Evolutionary conservation across 148 eudicot species (phyloP), one percentile per base, ranked within the genome.

Genomic region (Spergularia bocconei): DNA sequence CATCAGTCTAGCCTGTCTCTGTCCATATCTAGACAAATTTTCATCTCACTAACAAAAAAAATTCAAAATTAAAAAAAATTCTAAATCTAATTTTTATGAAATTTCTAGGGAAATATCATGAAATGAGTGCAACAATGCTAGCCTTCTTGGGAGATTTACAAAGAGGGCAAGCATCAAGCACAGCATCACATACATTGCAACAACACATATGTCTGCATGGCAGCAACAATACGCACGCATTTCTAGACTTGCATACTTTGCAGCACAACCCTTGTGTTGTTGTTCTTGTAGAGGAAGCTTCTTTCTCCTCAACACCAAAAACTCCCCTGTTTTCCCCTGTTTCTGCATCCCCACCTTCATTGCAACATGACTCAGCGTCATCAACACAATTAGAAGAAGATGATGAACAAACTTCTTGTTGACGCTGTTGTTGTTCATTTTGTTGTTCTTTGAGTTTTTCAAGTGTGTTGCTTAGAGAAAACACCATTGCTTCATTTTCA

Each of bases 171-270:
- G 78, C 78, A 79, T 82, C 75, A 44, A 92, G 72, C 74, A 78
- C 85, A 66, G 75, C 80, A 59, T 86, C 89, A 80, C 96, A 92
- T 16, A 68, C 82, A 74, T 79, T 85, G 77, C 98, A 92, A 5
- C 85, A 88, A 72, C 89, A 86, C 0, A 92, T 74, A 63, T 92
- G 98, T 74, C 91, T 87, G 47, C 98, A 92, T 21, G 98, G 98
- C 11, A 92, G 71, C 44, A 92, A 69, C 63, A 92, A 50, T 2
- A 92, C 83, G 57, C 93, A 79, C 63, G 88, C 82, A 7, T 71
- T 67, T 65, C 87, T 60, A 77, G 60, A 29, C 29, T 84, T 81
- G 71, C 98, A 92, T 20, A 77, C 74, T 73, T 70, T 87, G 74
- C 98, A 92, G 11, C 77, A 19, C 79, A 67, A 71, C 77, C 17